Evolutionary conservation across 2,329 filamentous ascomycete genomes (phyloP).

Genomic region (Zasmidium cellare): DNA sequence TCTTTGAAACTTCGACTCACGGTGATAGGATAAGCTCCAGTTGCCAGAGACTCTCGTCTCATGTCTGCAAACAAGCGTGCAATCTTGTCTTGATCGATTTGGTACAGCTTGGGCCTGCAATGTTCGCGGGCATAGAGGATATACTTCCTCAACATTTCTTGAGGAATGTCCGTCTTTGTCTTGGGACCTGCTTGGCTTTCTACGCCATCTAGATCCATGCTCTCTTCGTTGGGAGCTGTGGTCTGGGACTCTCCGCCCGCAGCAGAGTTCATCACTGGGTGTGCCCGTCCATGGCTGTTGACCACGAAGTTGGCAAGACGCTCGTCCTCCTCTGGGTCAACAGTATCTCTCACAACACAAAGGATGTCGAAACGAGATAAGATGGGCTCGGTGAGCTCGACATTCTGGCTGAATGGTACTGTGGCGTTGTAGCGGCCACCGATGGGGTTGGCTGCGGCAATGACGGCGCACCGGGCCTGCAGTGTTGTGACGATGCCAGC

Average conservation of each 20-base stretch:
- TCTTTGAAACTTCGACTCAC: constrained; percentile 57
- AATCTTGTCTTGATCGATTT: constrained; percentile 97
- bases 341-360: constrained; percentile 92
- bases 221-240: constrained; percentile 51
- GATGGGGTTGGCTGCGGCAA: constrained; percentile 94
- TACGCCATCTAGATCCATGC: constrained; percentile 61
- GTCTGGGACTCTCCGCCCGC: constrained; percentile 29
- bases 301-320: constrained; percentile 93
- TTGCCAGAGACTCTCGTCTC: constrained; percentile 87
- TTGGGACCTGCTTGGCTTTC: constrained; percentile 45
- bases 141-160: constrained; percentile 91
- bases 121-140: constrained; percentile 92
- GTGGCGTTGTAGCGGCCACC: constrained; percentile 96
- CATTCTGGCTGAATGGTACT: constrained; percentile 92
- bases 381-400: constrained; percentile 95
- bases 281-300: constrained; percentile 87
- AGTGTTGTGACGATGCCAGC: constrained; percentile 97
- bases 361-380: constrained; percentile 97
- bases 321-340: constrained; percentile 90
- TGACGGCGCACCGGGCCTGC: constrained; percentile 92
- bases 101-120: constrained; percentile 87
- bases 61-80: constrained; percentile 93
- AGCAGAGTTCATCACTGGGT: constrained; percentile 57
- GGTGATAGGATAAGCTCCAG: constrained; percentile 95
- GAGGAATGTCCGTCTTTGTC: constrained; percentile 73